These are phyloP conservation scores for Dryas drummondii DNA, from an alignment of 306 rosid species.

Conservation along the genomic window DNA sequence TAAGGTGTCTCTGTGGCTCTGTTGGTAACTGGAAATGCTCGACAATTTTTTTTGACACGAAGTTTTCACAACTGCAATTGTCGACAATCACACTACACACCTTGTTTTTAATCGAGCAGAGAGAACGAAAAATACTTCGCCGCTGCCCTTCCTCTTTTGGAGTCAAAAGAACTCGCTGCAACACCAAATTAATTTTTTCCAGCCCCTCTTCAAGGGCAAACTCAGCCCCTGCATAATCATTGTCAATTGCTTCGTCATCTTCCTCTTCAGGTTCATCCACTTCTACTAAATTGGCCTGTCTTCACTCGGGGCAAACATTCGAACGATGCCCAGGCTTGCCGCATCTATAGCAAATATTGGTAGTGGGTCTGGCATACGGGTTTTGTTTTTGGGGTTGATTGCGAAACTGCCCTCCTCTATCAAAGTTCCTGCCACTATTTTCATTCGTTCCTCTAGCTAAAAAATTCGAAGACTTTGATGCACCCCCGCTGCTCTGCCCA, in stretches of 20 bases:
- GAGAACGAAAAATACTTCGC: neutral
- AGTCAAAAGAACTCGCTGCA: neutral
- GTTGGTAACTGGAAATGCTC: neutral
- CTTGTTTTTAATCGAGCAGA: neutral
- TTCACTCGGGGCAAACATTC: too few relatives aligned
- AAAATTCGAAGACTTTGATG: too few relatives aligned
- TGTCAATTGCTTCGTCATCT: neutral
- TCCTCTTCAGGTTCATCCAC: neutral
- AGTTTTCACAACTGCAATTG: neutral
- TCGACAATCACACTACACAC: neutral
- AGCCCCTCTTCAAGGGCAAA: neutral
- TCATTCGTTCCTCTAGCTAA: too few relatives aligned
- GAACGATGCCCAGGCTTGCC: too few relatives aligned
- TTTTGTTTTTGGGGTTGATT: too few relatives aligned
- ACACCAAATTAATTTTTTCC: neutral
- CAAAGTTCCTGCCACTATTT: too few relatives aligned
- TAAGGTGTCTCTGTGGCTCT: neutral
- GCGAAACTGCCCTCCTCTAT: too few relatives aligned
- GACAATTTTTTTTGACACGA: neutral
- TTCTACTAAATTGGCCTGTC: too few relatives aligned
- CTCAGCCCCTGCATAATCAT: neutral
- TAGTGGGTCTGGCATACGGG: too few relatives aligned
- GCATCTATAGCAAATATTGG: too few relatives aligned
- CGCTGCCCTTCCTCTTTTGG: neutral
- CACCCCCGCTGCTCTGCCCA: too few relatives aligned